phyloP scores from a whole-genome alignment of 257 asterid species.

The Solanum virginianum region DNA sequence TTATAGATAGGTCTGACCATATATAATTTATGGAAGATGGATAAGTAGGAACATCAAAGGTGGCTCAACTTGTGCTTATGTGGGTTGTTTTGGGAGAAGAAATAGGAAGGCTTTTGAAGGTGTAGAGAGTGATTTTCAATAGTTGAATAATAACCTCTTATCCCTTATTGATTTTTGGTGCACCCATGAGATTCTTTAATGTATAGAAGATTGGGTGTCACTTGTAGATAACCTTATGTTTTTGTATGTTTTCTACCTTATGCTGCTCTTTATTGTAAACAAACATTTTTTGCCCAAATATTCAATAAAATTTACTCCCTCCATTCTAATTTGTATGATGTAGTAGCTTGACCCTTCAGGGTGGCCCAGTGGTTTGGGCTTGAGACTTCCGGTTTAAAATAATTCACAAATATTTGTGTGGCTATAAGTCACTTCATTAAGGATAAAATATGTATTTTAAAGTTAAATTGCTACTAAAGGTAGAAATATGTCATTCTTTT shows the following conservation, averaged over 20 bases:
- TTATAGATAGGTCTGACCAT: not conserved
- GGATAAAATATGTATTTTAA: no score
- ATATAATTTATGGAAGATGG: not conserved
- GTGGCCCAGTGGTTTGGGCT: no score
- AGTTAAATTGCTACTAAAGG: no score
- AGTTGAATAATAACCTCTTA: not conserved
- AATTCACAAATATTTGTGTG: no score
- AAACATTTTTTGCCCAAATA: not conserved
- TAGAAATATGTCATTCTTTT: no score
- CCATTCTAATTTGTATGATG: no score
- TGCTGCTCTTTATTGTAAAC: not conserved
- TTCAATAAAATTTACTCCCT: not conserved
- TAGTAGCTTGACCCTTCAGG: no score
- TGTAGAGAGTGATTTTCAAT: not conserved
- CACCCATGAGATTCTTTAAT: not conserved
- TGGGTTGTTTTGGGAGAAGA: not conserved
- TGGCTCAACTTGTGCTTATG: no score
- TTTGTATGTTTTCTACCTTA: not conserved
- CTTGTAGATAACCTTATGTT: not conserved
- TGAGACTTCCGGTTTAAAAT: no score
- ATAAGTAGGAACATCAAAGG: not conserved
- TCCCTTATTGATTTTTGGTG: not conserved
- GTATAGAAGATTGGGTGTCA: not conserved
- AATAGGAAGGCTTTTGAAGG: not conserved
- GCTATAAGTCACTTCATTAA: no score